Percentiles rank a stretch among this genome's conserved stretches.
phyloP scores from a whole-genome alignment of 768 basidiomycete species.

The Cystofilobasidium bisporidii region DNA sequence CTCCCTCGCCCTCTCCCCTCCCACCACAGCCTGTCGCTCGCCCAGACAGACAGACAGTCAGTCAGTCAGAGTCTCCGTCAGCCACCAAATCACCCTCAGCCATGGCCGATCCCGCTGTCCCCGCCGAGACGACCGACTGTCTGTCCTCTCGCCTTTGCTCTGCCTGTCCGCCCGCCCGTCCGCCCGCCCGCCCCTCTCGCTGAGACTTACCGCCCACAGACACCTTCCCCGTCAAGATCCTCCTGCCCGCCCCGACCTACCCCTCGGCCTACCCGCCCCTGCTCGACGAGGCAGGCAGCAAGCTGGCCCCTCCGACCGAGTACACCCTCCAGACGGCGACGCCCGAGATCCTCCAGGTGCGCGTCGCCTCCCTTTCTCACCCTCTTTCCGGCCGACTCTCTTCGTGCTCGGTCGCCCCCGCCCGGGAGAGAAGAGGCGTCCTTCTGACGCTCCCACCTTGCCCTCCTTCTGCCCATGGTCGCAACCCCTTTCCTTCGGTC shows the following conservation, averaged over 20 bases:
- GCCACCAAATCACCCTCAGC: too few species aligned
- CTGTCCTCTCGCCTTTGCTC: too few species aligned
- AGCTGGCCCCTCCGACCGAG: constrained; percentile 8
- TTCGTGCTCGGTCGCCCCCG: too few species aligned
- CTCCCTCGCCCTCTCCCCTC: too few species aligned
- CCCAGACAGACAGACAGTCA: too few species aligned
- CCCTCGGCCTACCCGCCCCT: constrained; percentile 15
- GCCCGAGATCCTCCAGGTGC: constrained; percentile 32
- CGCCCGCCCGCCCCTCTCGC: too few species aligned
- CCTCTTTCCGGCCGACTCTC: neutral
- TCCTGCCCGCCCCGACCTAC: constrained; percentile 29
- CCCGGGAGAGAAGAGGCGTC: too few species aligned
- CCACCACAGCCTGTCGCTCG: too few species aligned
- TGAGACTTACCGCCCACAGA: too few species aligned
- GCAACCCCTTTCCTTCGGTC: too few species aligned
- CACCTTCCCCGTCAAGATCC: constrained; percentile 46
- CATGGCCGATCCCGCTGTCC: constrained; percentile 4
- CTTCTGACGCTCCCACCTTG: neutral
- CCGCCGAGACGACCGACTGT: too few species aligned
- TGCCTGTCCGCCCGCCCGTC: too few species aligned
- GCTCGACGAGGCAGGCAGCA: constrained; percentile 4
- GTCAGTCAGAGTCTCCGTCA: neutral
- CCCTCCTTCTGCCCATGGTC: neutral
- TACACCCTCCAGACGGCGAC: constrained; percentile 36
- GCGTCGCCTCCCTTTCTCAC: neutral